Base-by-base conservation (phyloP, 2,329 filamentous ascomycete species). In the Beauveria caledonica region DNA sequence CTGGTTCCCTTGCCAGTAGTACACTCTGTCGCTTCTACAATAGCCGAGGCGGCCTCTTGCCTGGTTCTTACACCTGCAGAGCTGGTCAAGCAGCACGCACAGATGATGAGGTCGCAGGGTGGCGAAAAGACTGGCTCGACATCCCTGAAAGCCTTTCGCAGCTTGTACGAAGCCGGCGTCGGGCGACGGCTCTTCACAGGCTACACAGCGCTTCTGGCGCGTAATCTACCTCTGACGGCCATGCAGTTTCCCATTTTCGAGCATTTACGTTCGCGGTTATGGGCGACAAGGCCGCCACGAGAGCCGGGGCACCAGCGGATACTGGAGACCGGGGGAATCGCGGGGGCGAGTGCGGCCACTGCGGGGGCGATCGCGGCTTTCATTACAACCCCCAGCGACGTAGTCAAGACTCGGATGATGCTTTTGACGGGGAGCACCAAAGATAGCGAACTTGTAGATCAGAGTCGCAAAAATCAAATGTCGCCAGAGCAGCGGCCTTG, bases 1-100 rank as follows among this genome's bases (percentile, higher is more conserved):
- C 76, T 77, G 62, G 63, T 91, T 0, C 89, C 90, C 1, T 78
- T 83, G 55, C 85, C 90, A 0, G 65, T 91, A 10, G 81, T 92
- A 60, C 88, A 96, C 70, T 82, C 88, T 6, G 73, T 82, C 3
- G 87, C 91, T 13, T 95, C 90, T 1, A 87, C 86, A 2, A 75
- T 85, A 17, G 92, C 88, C 1, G 92, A 97, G 73, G 82, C 92
- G 66, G 89, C 91, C 3, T 92, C 90, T 5, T 96, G 92, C 70
- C 80, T 91, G 21, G 89, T 96, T 63, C 82, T 96, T 40, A 93
- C 92, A 0, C 92, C 92, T 0, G 90, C 91, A 15, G 92, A 96
- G 71, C 90, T 96, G 8, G 84, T 96, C 64, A 96, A 97, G 76
- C 92, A 96, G 71, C 96, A 96, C 72, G 91, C 92, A 0, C 92